Base-by-base conservation (phyloP, 1,284 basidiomycete genomes). In the Ceratobasidium sp. region DNA sequence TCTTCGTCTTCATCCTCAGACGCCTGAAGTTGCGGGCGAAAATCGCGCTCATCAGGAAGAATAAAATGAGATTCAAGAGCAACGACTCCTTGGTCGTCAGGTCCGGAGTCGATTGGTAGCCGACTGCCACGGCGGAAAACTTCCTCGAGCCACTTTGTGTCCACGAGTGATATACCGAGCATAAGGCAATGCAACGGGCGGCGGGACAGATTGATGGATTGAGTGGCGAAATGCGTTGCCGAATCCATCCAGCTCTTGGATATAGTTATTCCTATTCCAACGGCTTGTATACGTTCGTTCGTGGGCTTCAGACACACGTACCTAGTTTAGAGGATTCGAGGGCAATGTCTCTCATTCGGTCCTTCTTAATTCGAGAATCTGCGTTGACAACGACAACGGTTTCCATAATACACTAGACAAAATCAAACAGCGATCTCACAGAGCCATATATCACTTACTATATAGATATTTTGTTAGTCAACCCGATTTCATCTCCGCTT, bases 1-100 rank as follows among this genome's bases (percentile, higher is more conserved):
- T 69, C 65, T n/a, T 69, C 65, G 18, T 69, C 65, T 23, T 69
- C 65, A 10, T 69, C 65, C n/a, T 69, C 65, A 32, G 52, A 46
- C 2, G 28, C 41, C 2, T 26, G 32, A 23, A 69, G 28, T 36
- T 58, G 50, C 21, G 65, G 65, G 18, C 65, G 65, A 23, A 57
- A 69, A 10, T 69, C 65, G 26, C 36, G n/a, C 23, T 45, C 53
- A n/a, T 45, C 12, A 16, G 65, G 65, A 34, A 69, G 65, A 10
- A 69, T 23, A 46, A 58, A 69, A 23, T 69, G 65, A 3, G 50
- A 57, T 46, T 69, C 65, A 23, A 69, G 65, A 14, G 65, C 52
- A 26, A 58, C 65, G 34, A 58, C 36, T 12, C 65, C 65, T n/a
- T 34, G n/a, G 32, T 69, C 65, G 21, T 69, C 65, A 6, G 65